Base-by-base conservation (phyloP, 805 yeast species). In the Hanseniaspora vineae region DNA sequence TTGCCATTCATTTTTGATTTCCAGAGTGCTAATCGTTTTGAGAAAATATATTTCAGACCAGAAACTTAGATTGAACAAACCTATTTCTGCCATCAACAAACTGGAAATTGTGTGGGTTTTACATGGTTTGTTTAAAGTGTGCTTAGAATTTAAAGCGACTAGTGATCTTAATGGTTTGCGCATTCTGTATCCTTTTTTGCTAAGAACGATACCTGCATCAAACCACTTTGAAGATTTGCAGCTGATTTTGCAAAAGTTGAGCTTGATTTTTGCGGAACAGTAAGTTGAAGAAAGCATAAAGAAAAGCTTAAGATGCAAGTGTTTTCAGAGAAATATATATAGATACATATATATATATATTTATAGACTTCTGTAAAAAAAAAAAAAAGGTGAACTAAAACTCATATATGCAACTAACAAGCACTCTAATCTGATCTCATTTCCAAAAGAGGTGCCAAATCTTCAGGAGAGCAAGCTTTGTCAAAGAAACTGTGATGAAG, bases 401-500 rank as follows among this genome's bases (percentile, higher is more conserved):
- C 11, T 37, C n/a, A 40, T 12, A 20, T 20, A 14, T 23, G 13
- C 13, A 10, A 12, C 18, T 19, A 19, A 19, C 18, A 5, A 33
- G 37, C 14, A 13, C 10, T 11, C 72, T 72, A 78, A 46, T 37
- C 40, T 5, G 12, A 4, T 37, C 40, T 37, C 19, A 14, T 5
- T 10, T 75, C 77, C 51, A 84, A 67, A 50, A 84, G 66, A 2
- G 75, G 68, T 2, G 81, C 74, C 58, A 84, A 67, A 47, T 76
- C 84, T 4, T 68, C 68, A 19, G 81, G 73, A 14, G 69, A 68
- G 48, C 88, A 81, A 10, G 84, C 78, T 66, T 73, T 73, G 49
- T 72, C 73, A 50, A 84, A 75, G 58, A 84, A 84, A 46, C 77
- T 73, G 59, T 89, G 96, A 50, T 77, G 79, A 39, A 92, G 68